phyloP scores from a whole-genome alignment of 2,329 filamentous ascomycete genomes.

The Penicillium freii region DNA sequence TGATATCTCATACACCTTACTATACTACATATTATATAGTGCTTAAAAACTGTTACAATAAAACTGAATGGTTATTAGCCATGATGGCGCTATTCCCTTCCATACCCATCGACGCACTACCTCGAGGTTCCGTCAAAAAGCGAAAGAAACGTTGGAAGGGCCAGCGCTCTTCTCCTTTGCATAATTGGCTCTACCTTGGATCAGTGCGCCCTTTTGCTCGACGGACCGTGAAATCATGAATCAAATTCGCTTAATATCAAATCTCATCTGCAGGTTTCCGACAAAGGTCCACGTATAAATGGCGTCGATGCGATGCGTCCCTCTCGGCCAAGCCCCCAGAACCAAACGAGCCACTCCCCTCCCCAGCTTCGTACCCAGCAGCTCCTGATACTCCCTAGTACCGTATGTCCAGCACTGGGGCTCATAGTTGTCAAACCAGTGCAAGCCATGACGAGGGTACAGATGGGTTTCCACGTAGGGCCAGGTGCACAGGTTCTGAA shows the following conservation, averaged over 20 bases:
- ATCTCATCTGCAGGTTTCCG: not conserved
- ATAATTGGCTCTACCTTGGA: too few species aligned
- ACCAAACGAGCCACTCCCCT: constrained; percentile 1
- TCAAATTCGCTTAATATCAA: not conserved
- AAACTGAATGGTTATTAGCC: fast-evolving
- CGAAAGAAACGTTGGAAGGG: too few species aligned
- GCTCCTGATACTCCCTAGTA: constrained; percentile 1
- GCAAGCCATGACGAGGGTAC: not conserved
- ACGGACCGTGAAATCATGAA: too few species aligned
- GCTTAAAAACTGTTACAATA: not conserved
- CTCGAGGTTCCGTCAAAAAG: not conserved
- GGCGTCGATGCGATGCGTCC: not conserved
- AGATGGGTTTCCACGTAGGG: not conserved
- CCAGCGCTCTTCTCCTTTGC: not conserved
- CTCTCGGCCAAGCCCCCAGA: not conserved
- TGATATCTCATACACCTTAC: too few species aligned
- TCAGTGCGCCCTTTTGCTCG: not conserved
- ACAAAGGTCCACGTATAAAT: not conserved
- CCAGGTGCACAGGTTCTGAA: not conserved
- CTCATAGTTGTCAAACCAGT: not conserved
- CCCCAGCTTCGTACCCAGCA: not conserved
- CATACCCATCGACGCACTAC: not conserved
- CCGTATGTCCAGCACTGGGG: not conserved
- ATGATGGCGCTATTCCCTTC: not conserved
- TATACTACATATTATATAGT: not conserved